phyloP scores from a whole-genome alignment of 148 eudicot species.

The Mesembryanthemum crystallinum region DNA sequence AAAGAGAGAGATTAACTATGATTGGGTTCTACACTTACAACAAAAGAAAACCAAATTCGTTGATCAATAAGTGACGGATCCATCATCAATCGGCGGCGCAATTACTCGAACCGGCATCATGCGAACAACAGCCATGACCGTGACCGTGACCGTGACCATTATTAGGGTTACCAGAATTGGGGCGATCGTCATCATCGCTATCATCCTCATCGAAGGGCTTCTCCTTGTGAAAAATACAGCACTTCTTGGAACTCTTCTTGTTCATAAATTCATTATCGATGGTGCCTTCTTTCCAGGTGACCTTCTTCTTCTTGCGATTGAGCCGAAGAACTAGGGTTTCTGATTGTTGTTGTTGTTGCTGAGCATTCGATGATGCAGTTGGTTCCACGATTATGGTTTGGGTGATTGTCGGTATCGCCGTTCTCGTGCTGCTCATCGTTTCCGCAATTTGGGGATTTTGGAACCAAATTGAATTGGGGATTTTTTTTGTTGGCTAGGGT shows the following conservation, averaged over 20 bases:
- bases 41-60: not conserved
- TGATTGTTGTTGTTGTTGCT: constrained; percentile 22
- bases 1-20: not conserved
- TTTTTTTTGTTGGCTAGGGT: not conserved
- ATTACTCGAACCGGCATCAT: constrained; percentile 28
- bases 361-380: constrained; percentile 26
- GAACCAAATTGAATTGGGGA: constrained; percentile 16
- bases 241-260: constrained; percentile 86
- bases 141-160: constrained; percentile 29
- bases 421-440: constrained; percentile 26
- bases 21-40: not conserved
- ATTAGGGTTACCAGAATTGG: constrained; percentile 22
- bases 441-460: not conserved
- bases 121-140: constrained; percentile 39
- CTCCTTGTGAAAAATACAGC: constrained; percentile 86
- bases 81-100: constrained; percentile 20
- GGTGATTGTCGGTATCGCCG: constrained; percentile 25
- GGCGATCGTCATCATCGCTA: constrained; percentile 48
- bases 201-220: constrained; percentile 84
- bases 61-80: not conserved
- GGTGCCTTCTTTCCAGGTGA: constrained; percentile 83
- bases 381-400: constrained; percentile 33
- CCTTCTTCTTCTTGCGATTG: constrained; percentile 74
- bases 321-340: constrained; percentile 67
- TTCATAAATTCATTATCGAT: constrained; percentile 82